phyloP scores from a whole-genome alignment of 345 rosid genomes.

The Zanthoxylum bungeanum region DNA sequence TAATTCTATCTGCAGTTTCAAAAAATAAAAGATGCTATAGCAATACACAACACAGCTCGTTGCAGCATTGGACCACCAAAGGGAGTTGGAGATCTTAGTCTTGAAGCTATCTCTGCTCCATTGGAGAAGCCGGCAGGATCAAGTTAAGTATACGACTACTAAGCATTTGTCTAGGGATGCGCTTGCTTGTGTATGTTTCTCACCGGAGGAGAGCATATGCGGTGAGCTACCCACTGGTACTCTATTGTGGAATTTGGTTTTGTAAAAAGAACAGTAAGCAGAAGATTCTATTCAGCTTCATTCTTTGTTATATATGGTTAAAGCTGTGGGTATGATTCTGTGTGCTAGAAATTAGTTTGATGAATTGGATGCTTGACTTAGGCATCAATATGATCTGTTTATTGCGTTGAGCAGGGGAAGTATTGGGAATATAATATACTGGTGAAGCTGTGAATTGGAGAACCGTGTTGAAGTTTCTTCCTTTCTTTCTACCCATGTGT shows the following conservation, averaged over 20 bases:
- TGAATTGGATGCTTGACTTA: neutral
- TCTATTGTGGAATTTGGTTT: conserved; percentile 19
- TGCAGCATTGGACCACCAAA: conserved; percentile 58
- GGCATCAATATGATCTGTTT: neutral
- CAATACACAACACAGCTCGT: conserved; percentile 57
- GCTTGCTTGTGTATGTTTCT: no score
- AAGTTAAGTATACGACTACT: conserved; percentile 15
- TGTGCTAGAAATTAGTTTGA: no score
- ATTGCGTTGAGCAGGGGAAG: conserved; percentile 54
- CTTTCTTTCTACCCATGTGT: neutral
- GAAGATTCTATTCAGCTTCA: conserved; percentile 12
- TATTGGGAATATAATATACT: conserved; percentile 93
- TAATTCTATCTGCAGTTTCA: conserved; percentile 57
- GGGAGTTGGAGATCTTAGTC: conserved; percentile 52
- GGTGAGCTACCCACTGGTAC: neutral
- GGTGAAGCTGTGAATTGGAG: conserved; percentile 55
- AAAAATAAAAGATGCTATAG: conserved; percentile 83
- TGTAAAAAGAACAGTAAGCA: conserved; percentile 12
- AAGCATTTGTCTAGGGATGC: no score
- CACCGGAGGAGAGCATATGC: no score
- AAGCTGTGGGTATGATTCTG: no score
- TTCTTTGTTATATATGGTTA: conserved; percentile 25
- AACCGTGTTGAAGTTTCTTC: conserved; percentile 1
- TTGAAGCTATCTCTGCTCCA: conserved; percentile 43
- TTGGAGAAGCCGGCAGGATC: conserved; percentile 41